Base-by-base conservation (phyloP, 345 rosid species). In the Firmiana major region DNA sequence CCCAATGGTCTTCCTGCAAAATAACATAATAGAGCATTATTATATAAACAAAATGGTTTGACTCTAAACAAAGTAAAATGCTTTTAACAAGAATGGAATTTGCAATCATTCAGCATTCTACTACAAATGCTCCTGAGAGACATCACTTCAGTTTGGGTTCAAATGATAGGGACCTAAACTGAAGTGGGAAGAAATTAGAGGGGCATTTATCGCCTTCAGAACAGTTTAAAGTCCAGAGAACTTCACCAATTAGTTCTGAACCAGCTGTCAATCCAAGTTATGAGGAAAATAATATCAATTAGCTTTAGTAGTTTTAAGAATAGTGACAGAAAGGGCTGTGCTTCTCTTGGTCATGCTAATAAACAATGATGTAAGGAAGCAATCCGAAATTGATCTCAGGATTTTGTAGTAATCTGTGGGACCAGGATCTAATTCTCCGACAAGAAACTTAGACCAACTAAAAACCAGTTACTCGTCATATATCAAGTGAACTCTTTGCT, bases 1-100 rank as follows among this genome's bases (percentile, higher is more conserved):
- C 84, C 79, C 90, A 88, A 93, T 48, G 96, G 87, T 79, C 94
- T 85, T 79, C 98, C 98, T 94, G 87, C 78, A 73, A 2, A 31
- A 74, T 3, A 34, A 51, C 77, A 77, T 38, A 46, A 6, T 38
- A 63, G 19, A 22, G 53, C 9, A 38, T 45, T 16, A 78, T 64
- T 36, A 58, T 28, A 21, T 57, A 57, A 57, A 57, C n/a, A 19
- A 59, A 24, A 59, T 3, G 19, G 26, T 24, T 24, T 9, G 7
- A 59, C 6, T 9, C 3, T 22, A 36, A 57, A 11, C 63, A 24
- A 36, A 5, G 40, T 36, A n/a, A 65, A n/a, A 64, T 7, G 3
- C 0, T 54, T 10, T 54, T 54, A 8, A 55, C 26, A 54, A 19
- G n/a, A 19, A 21, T n/a, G n/a, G 22, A 63, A 63, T 16, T 16